These are phyloP conservation scores for Aspergillus sp. DNA, from an alignment of 2,329 filamentous ascomycete species.

Conservation along the genomic window DNA sequence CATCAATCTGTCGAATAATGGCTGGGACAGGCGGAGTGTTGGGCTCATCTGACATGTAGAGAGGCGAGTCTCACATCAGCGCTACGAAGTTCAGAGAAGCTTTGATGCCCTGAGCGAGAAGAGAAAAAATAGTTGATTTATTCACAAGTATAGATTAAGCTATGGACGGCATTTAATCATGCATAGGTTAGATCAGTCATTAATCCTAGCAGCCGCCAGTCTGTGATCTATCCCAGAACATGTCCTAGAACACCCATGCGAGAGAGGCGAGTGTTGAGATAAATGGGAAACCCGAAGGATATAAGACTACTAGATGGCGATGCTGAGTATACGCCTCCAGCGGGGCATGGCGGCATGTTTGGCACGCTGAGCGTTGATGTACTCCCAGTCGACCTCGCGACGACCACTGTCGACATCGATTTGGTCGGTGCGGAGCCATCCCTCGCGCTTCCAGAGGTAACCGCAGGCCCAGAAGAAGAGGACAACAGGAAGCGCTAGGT, in stretches of 20 bases:
- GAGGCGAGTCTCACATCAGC: too few species aligned
- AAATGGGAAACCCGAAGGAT: background rate
- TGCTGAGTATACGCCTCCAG: constrained; percentile 9
- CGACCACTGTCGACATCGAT: constrained; percentile 69
- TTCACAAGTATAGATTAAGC: background rate
- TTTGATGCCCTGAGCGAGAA: too few species aligned
- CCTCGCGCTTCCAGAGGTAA: constrained; percentile 64
- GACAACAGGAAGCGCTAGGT: constrained; percentile 49
- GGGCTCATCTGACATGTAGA: too few species aligned
- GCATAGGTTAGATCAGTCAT: background rate
- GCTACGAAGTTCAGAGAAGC: too few species aligned
- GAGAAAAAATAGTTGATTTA: background rate
- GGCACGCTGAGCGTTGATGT: constrained; percentile 50
- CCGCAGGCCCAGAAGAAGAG: constrained; percentile 32
- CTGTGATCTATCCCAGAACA: background rate
- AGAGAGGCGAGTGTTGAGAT: background rate
- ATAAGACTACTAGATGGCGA: constrained; percentile 12
- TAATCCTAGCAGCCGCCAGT: background rate
- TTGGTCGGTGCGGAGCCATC: constrained; percentile 58
- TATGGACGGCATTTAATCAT: background rate
- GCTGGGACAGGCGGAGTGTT: too few species aligned
- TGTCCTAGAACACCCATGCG: background rate
- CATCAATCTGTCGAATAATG: too few species aligned
- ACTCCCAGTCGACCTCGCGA: constrained; percentile 65
- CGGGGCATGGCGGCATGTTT: constrained; percentile 12